phyloP scores from a whole-genome alignment of 75 land plant genomes.

The Adiantum capillusveneris region DNA sequence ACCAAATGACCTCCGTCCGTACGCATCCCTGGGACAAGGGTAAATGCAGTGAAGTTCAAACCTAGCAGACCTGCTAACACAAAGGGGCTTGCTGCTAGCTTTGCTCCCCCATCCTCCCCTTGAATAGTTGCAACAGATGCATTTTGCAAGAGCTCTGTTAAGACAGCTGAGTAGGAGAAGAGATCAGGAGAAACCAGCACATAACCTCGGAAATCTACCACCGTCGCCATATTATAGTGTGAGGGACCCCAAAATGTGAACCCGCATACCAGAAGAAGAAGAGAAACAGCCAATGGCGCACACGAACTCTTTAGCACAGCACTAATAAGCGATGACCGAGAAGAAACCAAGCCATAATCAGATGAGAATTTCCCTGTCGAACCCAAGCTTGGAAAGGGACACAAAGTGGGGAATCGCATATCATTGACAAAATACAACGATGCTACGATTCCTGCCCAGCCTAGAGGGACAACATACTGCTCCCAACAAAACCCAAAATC shows the following conservation, averaged over 20 bases:
- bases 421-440: conserved; percentile 7
- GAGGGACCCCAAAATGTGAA: conserved; percentile 9
- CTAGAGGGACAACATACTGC: conserved; percentile 11
- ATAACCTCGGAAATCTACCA: conserved; percentile 15
- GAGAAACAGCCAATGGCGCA: conserved; percentile 9
- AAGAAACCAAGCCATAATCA: conserved; percentile 3
- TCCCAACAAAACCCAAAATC: conserved; percentile 16
- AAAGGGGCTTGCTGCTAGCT: conserved; percentile 13
- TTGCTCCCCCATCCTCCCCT: conserved; percentile 10
- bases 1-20: conserved; percentile 14
- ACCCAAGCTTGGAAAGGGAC: conserved; percentile 12
- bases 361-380: conserved; percentile 8
- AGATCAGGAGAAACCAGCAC: conserved; percentile 14
- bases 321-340: conserved; percentile 9
- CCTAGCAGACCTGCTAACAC: conserved; percentile 20
- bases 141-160: conserved; percentile 12
- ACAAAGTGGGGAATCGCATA: conserved; percentile 6
- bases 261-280: conserved; percentile 6
- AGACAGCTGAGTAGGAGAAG: conserved; percentile 14
- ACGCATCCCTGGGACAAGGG: conserved; percentile 5
- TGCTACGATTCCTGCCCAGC: conserved; percentile 9
- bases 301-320: conserved; percentile 5
- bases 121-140: conserved; percentile 12
- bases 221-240: background rate
- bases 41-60: conserved; percentile 16